phyloP scores from a whole-genome alignment of 768 basidiomycete species.

The Lactifluus rugatus region DNA sequence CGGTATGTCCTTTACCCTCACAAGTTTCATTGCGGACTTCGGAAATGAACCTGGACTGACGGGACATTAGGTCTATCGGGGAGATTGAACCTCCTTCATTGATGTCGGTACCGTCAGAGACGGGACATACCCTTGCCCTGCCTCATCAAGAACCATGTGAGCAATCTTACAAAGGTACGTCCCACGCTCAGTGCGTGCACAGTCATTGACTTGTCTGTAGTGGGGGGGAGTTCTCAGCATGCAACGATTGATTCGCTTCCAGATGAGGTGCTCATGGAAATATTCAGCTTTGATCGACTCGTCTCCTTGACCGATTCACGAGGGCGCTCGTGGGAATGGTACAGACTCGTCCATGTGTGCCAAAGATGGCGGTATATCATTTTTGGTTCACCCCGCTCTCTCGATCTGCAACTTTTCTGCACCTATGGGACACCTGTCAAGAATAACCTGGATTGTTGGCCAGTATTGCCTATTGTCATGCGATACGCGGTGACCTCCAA shows the following conservation, averaged over 20 bases:
- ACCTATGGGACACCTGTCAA: background rate
- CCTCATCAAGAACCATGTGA: background rate
- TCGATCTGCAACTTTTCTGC: background rate
- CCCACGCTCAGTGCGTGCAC: too few relatives aligned
- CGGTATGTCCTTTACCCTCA: background rate
- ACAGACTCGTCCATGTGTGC: background rate
- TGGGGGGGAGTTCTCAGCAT: background rate
- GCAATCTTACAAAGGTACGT: background rate
- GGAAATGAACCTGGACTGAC: background rate
- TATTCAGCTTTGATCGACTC: background rate
- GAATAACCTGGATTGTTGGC: background rate
- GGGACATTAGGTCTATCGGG: background rate
- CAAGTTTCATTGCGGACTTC: background rate
- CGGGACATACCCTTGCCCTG: too few relatives aligned
- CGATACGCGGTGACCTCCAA: background rate
- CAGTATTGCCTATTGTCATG: constrained; percentile 1
- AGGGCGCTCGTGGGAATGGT: constrained; percentile 6
- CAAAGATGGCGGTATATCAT: background rate
- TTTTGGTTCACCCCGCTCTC: background rate
- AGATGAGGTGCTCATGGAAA: background rate
- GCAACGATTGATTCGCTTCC: background rate
- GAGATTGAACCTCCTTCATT: background rate
- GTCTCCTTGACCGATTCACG: background rate
- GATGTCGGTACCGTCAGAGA: too few relatives aligned
- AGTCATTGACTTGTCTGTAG: background rate